Evolutionary conservation across 1,139 yeast species (phyloP), one percentile per base, ranked within the genome.

Genomic region (Geotrichum cucujoidarum): DNA sequence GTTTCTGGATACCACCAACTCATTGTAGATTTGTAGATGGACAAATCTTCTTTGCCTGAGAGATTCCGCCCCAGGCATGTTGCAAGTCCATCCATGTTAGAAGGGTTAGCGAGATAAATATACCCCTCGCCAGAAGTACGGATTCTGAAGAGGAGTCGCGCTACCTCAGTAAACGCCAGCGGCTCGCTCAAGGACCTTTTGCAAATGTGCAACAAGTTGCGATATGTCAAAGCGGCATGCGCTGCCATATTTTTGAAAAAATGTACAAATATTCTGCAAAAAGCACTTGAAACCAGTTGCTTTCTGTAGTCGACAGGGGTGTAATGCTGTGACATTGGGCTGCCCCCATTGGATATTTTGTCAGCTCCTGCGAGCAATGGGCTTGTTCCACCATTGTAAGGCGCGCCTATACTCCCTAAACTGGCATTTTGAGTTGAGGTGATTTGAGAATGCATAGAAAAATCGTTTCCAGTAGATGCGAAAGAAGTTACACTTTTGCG

Each of bases 1-100:
- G 64, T 60, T 52, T 83, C 92, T 0, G 90, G 92, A 57, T 74
- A 80, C 13, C 67, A 65, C 92, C 92, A 84, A 47, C 68, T 40
- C 8, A 47, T 51, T 3, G 49, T 40, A n/a, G 42, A 35, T 20
- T 16, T 40, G 13, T 31, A 30, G 5, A 16, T 17, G 1, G 32
- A 14, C 7, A 20, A 13, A 17, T 32, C 43, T 1, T 41, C 50
- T 10, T 29, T n/a, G 13, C 18, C 31, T 13, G 34, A 16, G 14
- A 42, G 27, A 54, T 78, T 75, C 55, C 88, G 68, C 8, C 75
- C 74, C 51, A 83, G 71, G 0, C 80, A 74, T 2, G 80, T 74
- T 2, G 88, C 77, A 22, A 83, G 64, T 0, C 87, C 89, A 43
- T 78, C 83, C 72, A 82, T 77, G 58, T 83, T 87, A 1, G 66